Evolutionary conservation across 148 eudicot species (phyloP).

Genomic region (Arbutus unedo): DNA sequence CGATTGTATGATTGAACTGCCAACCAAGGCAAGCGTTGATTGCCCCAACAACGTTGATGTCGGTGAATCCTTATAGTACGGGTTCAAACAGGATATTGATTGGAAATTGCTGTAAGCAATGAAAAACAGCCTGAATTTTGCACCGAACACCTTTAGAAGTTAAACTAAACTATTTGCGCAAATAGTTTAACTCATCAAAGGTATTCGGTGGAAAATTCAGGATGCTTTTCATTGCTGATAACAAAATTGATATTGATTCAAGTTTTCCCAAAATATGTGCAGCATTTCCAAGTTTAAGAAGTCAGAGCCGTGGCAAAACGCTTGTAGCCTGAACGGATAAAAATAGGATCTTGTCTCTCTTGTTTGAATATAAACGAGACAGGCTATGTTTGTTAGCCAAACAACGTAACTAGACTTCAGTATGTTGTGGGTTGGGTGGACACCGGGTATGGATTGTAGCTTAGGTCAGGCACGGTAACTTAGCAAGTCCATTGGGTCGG

Average conservation of each 20-base stretch:
- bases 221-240: too few relatives aligned
- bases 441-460: neutral
- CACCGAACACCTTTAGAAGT: too few relatives aligned
- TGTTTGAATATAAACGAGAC: neutral
- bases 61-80: neutral
- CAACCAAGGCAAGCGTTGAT: neutral
- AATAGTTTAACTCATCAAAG: too few relatives aligned
- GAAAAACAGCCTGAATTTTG: too few relatives aligned
- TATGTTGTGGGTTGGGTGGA: neutral
- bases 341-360: neutral
- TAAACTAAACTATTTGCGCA: too few relatives aligned
- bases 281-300: neutral
- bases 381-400: neutral
- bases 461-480: too few relatives aligned
- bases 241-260: neutral
- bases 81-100: neutral
- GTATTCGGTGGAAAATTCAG: too few relatives aligned
- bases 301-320: neutral
- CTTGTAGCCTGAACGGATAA: neutral
- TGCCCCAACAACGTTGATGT: neutral
- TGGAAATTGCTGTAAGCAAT: too few relatives aligned
- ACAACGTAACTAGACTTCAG: neutral
- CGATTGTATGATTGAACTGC: neutral
- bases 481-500: too few relatives aligned
- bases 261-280: neutral